Evolutionary conservation across 495 filamentous ascomycete species (phyloP), one percentile per base, ranked within the genome.

Genomic region (Penicillium manginii): DNA sequence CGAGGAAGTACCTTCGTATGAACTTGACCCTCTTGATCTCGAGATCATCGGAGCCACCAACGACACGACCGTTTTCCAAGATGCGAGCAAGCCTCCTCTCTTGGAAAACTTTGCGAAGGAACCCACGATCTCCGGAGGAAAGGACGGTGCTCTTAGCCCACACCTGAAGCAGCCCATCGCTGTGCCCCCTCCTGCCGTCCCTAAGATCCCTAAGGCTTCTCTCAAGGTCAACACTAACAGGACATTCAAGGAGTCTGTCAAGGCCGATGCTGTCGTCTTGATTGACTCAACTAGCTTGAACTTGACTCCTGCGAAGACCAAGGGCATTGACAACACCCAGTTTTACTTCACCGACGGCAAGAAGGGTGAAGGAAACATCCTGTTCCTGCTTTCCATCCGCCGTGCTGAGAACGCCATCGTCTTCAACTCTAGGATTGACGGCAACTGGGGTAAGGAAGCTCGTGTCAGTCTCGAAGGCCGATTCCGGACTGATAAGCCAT

Each of bases 41-140:
- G 53, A 61, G 42, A 56, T 61, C 19, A 54, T 61, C 26, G 59
- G 57, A 29, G 46, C 26, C n/a, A 54, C 33, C 35, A 57, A 57
- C 17, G 47, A 57, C 47, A 31, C 46, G 10, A 57, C 55, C 10
- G 32, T 50, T 14, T 57, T 21, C 47, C 40, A 57, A 12, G 55
- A 57, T 22, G 11, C 55, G 2, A 51, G 32, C n/a, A 57, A 57
- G 47, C 17, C 55, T 2, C 55, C 55, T 31, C 8, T 51, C 4
- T 14, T 57, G 12, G 47, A 45, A 21, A 57, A 57, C 55, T 57
- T 57, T 47, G 49, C 42, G 21, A 45, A 51, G 17, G 55, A 57
- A 33, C 55, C 55, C 21, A 45, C 55, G 17, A 50, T 57, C 17
- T 43, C 55, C n/a, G 55, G 55, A 19, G 55, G 55, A 51, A 22